Base-by-base conservation (phyloP, 345 rosid species). In the Eucalyptus polyanthemos region DNA sequence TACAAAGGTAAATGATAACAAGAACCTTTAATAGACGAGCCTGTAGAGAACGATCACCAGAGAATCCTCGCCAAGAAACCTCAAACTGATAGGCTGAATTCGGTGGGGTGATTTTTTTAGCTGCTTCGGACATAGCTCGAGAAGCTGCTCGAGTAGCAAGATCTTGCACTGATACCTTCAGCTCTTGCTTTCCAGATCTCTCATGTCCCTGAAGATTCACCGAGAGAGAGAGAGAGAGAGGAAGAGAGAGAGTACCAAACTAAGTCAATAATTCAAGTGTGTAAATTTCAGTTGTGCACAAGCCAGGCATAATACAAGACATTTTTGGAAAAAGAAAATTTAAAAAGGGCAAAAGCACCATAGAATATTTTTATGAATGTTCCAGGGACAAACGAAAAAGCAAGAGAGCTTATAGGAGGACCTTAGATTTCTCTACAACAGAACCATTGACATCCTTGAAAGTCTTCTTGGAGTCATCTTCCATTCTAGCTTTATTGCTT, bases 131-230 rank as follows among this genome's bases (percentile, higher is more conserved):
- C 94, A 92, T 86, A 87, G 98, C 97, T 89, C 93, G 94, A 89
- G 95, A 94, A 50, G 99, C 96, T 90, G 98, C 99, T 86, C 91
- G 96, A 90, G 95, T 90, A 83, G 99, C 99, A 91, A 97, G 97
- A 90, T 96, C 99, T 90, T 94, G 95, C 34, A 98, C 95, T 14
- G 96, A 95, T 88, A 94, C 88, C 88, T 94, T 93, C 88, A 95
- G 92, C 69, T 94, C 94, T 45, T 88, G 91, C 92, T 90, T 94
- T 91, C 67, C 90, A 54, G 88, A 56, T 90, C 83, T 91, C 47
- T 40, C 88, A 91, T 89, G 91, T 92, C 90, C 92, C 99, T 96
- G 88, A 34, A 56, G 47, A 14, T 45, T 56, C 44, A 51, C 37
- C 87, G 31, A 45, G 51, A 50, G 51, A 50, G 44, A 6, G 37